Base-by-base conservation (phyloP, 2,329 filamentous ascomycete species). In the Aspergillus ochraceoroseus region DNA sequence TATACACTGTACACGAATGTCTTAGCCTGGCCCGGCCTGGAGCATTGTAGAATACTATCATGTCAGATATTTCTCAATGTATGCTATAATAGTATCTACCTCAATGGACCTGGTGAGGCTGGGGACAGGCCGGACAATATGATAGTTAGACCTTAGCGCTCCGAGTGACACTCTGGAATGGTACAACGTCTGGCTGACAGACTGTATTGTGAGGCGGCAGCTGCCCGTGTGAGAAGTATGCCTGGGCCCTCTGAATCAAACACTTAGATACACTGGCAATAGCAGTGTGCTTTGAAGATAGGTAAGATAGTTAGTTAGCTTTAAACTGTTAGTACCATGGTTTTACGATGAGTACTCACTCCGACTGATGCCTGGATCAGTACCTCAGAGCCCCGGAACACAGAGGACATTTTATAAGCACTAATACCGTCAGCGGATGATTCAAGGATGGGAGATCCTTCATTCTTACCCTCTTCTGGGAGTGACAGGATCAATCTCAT, bases 361-460 rank as follows among this genome's bases (percentile, higher is more conserved):
- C 38, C 30, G 12, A 40, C 30, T 12, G 30, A 33, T 6, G 20
- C 38, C 15, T 40, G 37, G 15, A 33, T 32, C 3, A 34, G 13
- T 5, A 40, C 23, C 5, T 7, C 7, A 5, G 38, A 34, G 7
- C 23, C 14, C 0, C 12, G 13, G 17, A 40, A 34, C 7, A 40
- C 30, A 8, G 38, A 40, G 7, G 38, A 34, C 30, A 40, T 40
- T 27, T 34, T 40, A 17, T 40, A 40, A 2, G 38, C 38, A 7
- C 36, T 39, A 11, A 6, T 7, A 11, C 11, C 12, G 13, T 32
- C 4, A 11, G 13, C 13, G 15, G 13, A 23, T 5, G 5, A 9
- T 15, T 8, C 5, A 32, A 17, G 12, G 17, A 26, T 17, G 4
- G 9, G n/a, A n/a, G n/a, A n/a, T n/a, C n/a, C n/a, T n/a, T n/a